phyloP scores from a whole-genome alignment of 2,329 filamentous ascomycete genomes.

The Exophiala phaeomuriformis region DNA sequence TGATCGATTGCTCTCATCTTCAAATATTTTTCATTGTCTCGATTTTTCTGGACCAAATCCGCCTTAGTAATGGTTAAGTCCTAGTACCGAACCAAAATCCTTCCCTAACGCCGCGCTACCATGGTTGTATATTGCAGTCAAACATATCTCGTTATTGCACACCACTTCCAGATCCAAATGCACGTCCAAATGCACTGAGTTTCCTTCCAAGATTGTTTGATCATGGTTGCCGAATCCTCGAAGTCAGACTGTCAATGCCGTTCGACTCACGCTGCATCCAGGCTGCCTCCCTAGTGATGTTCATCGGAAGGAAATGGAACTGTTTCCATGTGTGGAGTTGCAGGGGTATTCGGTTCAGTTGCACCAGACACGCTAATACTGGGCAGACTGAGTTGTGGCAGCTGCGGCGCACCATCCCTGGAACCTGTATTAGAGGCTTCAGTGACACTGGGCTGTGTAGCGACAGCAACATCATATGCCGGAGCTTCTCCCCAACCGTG shows the following conservation, averaged over 20 bases:
- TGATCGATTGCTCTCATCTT: too few relatives aligned
- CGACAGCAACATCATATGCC: conserved; percentile 30
- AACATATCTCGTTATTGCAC: background rate
- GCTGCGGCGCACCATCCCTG: conserved; percentile 12
- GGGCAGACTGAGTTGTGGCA: conserved; percentile 24
- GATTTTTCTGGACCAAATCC: too few relatives aligned
- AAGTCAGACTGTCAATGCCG: too few relatives aligned
- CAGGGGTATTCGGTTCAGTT: conserved; percentile 25
- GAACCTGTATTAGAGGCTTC: conserved; percentile 10
- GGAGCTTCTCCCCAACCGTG: conserved; percentile 39
- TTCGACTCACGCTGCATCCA: too few relatives aligned
- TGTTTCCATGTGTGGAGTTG: conserved; percentile 1
- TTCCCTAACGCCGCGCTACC: background rate
- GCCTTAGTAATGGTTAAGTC: background rate
- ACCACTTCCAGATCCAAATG: too few relatives aligned
- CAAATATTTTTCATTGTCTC: too few relatives aligned
- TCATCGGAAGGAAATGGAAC: conserved; percentile 1
- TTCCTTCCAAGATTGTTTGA: too few relatives aligned
- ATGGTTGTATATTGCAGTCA: background rate
- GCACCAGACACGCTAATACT: conserved; percentile 26
- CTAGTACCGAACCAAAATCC: background rate
- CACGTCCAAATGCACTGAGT: too few relatives aligned
- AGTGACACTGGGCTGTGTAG: background rate
- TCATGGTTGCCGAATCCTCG: too few relatives aligned
- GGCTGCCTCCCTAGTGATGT: background rate